Percentiles rank a stretch among this genome's conserved stretches.
Conservation (phyloP, 2,329 filamentous ascomycete genomes). For the Pseudogymnoascus sp. region DNA sequence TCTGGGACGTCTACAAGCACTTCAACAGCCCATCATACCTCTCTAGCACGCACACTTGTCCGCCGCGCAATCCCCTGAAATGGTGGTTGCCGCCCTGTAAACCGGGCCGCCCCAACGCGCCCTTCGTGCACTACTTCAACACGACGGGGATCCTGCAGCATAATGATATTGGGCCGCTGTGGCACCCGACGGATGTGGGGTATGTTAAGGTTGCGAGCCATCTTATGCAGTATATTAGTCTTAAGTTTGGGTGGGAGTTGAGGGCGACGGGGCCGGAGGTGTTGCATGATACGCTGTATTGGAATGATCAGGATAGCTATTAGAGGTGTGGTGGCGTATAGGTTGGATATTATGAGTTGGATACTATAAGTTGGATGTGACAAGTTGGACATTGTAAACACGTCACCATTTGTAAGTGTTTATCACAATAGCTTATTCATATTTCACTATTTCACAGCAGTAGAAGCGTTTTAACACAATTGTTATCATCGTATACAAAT, state of each 20-base stretch:
- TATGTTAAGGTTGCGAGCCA: slow-evolving; percentile 54
- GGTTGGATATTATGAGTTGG: too few species aligned
- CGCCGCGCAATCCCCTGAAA: slow-evolving; percentile 25
- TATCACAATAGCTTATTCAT: background rate
- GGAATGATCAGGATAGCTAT: slow-evolving; percentile 41
- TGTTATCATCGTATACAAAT: background rate
- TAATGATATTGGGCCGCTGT: slow-evolving; percentile 50
- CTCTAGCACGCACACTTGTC: background rate
- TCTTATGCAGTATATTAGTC: slow-evolving; percentile 46
- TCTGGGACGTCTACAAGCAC: slow-evolving; percentile 41
- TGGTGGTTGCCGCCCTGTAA: slow-evolving; percentile 26
- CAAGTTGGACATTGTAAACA: background rate
- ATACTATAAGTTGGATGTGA: too few species aligned
- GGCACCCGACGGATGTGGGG: slow-evolving; percentile 52
- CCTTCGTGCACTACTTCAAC: slow-evolving; percentile 53
- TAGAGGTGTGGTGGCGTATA: slow-evolving; percentile 17
- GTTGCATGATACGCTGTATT: slow-evolving; percentile 40
- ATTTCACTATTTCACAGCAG: background rate
- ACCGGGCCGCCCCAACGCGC: slow-evolving; percentile 24
- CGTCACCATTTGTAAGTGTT: background rate
- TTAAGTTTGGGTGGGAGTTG: slow-evolving; percentile 48
- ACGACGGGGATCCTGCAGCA: slow-evolving; percentile 52
- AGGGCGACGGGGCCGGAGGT: slow-evolving; percentile 46
- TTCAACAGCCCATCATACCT: slow-evolving; percentile 41
- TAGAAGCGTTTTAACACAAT: background rate